These are phyloP conservation scores for Populus hybrid DNA, from an alignment of 441 rosid genomes.

Conservation along the genomic window DNA sequence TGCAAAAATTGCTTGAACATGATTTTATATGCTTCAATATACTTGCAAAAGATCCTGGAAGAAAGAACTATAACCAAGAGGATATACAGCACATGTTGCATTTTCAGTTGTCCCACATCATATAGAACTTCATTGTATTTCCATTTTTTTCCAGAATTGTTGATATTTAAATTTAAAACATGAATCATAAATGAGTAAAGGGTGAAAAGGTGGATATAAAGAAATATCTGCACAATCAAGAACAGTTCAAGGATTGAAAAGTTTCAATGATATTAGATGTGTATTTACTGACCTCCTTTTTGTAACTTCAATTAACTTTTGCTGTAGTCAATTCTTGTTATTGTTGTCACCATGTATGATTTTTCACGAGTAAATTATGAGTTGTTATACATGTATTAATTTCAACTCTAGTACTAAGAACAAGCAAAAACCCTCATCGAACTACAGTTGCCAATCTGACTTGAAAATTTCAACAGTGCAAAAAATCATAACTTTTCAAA, in stretches of 20 bases:
- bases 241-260: neutral
- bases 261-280: neutral
- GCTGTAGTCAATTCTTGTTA: neutral
- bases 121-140: neutral
- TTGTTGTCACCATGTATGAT: neutral
- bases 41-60: neutral
- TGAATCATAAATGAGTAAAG: neutral
- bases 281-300: neutral
- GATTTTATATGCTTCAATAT: neutral
- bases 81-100: neutral
- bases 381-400: neutral
- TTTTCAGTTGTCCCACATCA: neutral
- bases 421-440: neutral
- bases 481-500: conserved; percentile 2
- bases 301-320: neutral
- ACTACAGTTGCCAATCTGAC: neutral
- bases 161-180: neutral
- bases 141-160: neutral
- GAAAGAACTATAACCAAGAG: neutral
- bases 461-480: neutral
- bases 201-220: neutral
- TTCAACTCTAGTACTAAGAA: conserved; percentile 2
- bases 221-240: neutral
- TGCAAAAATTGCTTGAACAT: neutral
- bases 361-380: neutral